A percentile compares a stretch with the other conserved stretches of the same genome.
phyloP scores from a whole-genome alignment of 164 flowering plant species.

The Echeveria elegans region DNA sequence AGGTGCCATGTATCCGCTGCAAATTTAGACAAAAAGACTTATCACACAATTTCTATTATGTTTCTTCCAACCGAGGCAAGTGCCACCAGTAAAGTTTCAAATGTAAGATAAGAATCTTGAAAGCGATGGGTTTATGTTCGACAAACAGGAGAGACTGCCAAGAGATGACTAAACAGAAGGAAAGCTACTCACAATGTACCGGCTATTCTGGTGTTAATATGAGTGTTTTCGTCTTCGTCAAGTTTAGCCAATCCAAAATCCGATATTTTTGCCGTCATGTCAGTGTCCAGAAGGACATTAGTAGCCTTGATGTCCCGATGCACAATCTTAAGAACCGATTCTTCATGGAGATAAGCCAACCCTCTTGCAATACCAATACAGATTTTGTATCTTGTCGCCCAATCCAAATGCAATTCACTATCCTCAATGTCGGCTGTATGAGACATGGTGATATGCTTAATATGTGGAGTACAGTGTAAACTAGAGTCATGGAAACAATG shows the following conservation, averaged over 20 bases:
- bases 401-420: slow-evolving; percentile 33
- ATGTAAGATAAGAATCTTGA: not conserved
- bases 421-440: slow-evolving; percentile 22
- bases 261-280: slow-evolving; percentile 65
- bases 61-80: not conserved
- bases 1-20: slow-evolving; percentile 6
- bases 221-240: slow-evolving; percentile 63
- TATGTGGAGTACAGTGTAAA: not conserved
- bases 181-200: slow-evolving; percentile 59
- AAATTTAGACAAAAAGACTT: not conserved
- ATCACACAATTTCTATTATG: not conserved
- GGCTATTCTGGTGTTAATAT: slow-evolving; percentile 67
- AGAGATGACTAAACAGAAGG: not conserved
- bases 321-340: slow-evolving; percentile 55
- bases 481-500: slow-evolving; percentile 2
- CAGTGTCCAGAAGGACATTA: slow-evolving; percentile 58
- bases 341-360: slow-evolving; percentile 61
- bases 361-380: slow-evolving; percentile 61
- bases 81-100: not conserved
- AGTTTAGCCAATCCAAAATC: slow-evolving; percentile 83
- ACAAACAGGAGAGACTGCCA: not conserved
- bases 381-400: slow-evolving; percentile 50
- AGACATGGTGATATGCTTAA: not conserved
- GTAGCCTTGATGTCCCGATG: slow-evolving; percentile 71
- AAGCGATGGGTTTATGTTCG: not conserved